Evolutionary conservation across 495 filamentous ascomycete species (phyloP).

Genomic region (Gamarada debralockiae): DNA sequence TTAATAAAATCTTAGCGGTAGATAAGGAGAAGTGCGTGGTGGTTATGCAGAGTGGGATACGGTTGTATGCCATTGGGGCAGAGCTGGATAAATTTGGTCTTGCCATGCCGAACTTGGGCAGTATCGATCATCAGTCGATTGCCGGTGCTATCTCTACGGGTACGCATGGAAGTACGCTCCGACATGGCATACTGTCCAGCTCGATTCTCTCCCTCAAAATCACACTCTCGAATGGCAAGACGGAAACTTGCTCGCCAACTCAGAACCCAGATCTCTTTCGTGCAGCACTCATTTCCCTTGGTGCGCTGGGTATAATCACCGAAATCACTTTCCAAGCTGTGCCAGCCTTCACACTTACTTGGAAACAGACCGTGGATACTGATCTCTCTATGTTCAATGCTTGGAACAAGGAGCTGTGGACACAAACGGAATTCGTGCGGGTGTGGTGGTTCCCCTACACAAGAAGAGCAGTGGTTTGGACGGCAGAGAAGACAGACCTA

Average conservation of each 20-base stretch:
- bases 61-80: conserved; percentile 64
- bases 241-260: conserved; percentile 65
- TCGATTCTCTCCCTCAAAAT: conserved; percentile 68
- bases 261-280: conserved; percentile 78
- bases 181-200: conserved; percentile 79
- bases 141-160: conserved; percentile 90
- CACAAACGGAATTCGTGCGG: conserved; percentile 77
- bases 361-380: conserved; percentile 74
- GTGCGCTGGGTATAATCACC: conserved; percentile 84
- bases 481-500: conserved; percentile 65
- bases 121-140: conserved; percentile 91
- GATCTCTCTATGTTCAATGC: conserved; percentile 60
- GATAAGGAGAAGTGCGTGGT: conserved; percentile 59
- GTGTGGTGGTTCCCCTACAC: conserved; percentile 98
- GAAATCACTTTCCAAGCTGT: conserved; percentile 82
- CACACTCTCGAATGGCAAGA: conserved; percentile 77
- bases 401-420: conserved; percentile 81
- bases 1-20: conserved; percentile 65
- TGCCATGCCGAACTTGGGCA: conserved; percentile 84
- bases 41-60: conserved; percentile 81
- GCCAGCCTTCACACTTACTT: conserved; percentile 72
- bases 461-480: conserved; percentile 81
- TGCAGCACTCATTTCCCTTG: conserved; percentile 81
- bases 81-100: conserved; percentile 69
- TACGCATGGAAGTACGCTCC: conserved; percentile 85